Conservation (phyloP, 768 basidiomycete species). For the Rubroboletus pulcherrimus region DNA sequence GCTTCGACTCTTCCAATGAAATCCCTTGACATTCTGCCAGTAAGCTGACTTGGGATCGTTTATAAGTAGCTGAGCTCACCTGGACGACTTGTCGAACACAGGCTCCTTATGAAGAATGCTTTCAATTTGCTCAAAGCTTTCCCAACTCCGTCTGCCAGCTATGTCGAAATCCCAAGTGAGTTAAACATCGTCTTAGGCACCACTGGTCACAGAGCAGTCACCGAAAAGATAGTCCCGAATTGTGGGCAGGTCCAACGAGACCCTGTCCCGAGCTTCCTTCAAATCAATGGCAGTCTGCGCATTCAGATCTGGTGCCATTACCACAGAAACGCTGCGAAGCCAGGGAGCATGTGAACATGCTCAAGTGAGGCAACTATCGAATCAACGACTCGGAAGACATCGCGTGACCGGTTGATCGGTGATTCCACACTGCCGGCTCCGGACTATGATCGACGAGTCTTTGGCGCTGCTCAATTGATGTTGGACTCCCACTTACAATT, state of each 20-base stretch:
- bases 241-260: constrained; percentile 41
- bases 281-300: constrained; percentile 52
- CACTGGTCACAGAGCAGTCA: constrained; percentile 24
- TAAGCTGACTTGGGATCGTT: not conserved
- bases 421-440: not conserved
- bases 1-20: constrained; percentile 57
- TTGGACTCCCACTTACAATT: too few relatives aligned
- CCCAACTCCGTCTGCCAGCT: constrained; percentile 53
- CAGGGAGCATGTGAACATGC: not conserved
- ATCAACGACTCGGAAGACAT: too few relatives aligned
- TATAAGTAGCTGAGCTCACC: constrained; percentile 32
- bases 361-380: not conserved
- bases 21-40: constrained; percentile 35
- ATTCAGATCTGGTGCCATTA: constrained; percentile 30
- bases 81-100: constrained; percentile 54
- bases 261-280: constrained; percentile 41
- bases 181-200: not conserved
- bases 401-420: too few relatives aligned
- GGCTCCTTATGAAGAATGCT: constrained; percentile 50
- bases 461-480: too few relatives aligned
- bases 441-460: too few relatives aligned
- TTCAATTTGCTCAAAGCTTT: constrained; percentile 43
- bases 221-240: constrained; percentile 51
- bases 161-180: not conserved
- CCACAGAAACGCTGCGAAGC: not conserved